Conservation (phyloP, 2,329 filamentous ascomycete genomes). For the Colletotrichum sp. region DNA sequence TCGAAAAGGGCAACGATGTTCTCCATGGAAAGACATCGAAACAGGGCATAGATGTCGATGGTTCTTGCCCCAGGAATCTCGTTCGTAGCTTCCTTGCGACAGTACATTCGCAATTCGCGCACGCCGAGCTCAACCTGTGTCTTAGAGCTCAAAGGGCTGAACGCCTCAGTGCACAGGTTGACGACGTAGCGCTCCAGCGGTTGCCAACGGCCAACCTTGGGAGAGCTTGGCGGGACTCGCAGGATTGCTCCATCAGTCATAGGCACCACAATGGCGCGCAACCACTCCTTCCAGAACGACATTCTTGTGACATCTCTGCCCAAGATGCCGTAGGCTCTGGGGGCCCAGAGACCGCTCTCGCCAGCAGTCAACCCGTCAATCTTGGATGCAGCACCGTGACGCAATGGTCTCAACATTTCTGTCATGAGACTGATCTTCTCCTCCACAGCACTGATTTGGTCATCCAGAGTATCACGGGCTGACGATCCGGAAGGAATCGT, state of each 20-base stretch:
- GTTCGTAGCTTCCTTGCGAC: conserved; percentile 89
- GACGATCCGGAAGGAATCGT: conserved; percentile 79
- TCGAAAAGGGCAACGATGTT: conserved; percentile 95
- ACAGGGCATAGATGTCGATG: conserved; percentile 91
- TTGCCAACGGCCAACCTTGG: conserved; percentile 92
- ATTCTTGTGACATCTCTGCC: conserved; percentile 84
- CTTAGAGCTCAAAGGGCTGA: conserved; percentile 89
- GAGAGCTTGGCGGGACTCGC: conserved; percentile 85
- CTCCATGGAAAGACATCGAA: conserved; percentile 85
- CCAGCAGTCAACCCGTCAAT: conserved; percentile 96
- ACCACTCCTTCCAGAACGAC: conserved; percentile 98
- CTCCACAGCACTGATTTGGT: conserved; percentile 93
- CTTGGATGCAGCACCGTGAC: conserved; percentile 94
- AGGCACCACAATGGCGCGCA: conserved; percentile 89
- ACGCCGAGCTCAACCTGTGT: conserved; percentile 94
- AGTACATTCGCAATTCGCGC: conserved; percentile 88
- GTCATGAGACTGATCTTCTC: conserved; percentile 98
- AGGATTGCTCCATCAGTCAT: conserved; percentile 90
- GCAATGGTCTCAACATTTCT: conserved; percentile 88
- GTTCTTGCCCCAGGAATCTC: conserved; percentile 92
- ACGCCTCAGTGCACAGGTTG: conserved; percentile 94
- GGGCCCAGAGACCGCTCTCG: conserved; percentile 95
- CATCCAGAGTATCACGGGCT: conserved; percentile 84
- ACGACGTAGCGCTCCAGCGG: conserved; percentile 96
- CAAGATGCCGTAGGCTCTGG: conserved; percentile 89